Evolutionary conservation across 257 asterid species (phyloP).

Genomic region (Osmanthus fragrans): DNA sequence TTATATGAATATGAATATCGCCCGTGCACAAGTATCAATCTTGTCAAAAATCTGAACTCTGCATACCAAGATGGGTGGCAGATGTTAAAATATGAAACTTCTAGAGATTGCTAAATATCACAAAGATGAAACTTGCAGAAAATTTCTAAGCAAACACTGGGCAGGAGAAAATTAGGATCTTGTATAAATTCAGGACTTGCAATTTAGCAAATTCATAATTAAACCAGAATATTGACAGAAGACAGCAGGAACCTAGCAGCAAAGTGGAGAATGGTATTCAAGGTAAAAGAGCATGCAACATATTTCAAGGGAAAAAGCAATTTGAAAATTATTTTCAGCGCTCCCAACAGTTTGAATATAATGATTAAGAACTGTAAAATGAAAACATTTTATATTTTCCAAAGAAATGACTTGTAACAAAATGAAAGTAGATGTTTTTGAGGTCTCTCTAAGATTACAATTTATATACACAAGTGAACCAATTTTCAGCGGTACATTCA

Average conservation of each 20-base stretch:
- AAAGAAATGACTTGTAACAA: neutral
- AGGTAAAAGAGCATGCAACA: neutral
- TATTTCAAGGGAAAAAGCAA: neutral
- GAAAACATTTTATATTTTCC: constrained; percentile 4
- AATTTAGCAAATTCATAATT: constrained; percentile 2
- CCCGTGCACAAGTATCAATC: constrained; percentile 97
- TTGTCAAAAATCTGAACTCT: constrained; percentile 91
- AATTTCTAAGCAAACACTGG: constrained; percentile 7
- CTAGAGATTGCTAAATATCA: constrained; percentile 15
- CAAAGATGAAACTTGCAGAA: neutral
- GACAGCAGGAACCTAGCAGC: neutral
- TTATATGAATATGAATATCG: constrained; percentile 97
- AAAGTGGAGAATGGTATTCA: neutral
- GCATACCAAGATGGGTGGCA: constrained; percentile 42
- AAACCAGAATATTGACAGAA: neutral
- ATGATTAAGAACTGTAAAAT: constrained; percentile 7
- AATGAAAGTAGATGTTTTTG: constrained; percentile 4
- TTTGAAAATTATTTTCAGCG: neutral
- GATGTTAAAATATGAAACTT: constrained; percentile 3
- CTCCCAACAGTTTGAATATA: constrained; percentile 1
- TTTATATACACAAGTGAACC: neutral
- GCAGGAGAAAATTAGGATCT: constrained; percentile 9
- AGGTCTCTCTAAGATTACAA: constrained; percentile 9
- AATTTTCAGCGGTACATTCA: neutral
- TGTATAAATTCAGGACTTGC: neutral